Evolutionary conservation across 495 filamentous ascomycete species (phyloP).

Genomic region (Hyaloscypha finlandica): DNA sequence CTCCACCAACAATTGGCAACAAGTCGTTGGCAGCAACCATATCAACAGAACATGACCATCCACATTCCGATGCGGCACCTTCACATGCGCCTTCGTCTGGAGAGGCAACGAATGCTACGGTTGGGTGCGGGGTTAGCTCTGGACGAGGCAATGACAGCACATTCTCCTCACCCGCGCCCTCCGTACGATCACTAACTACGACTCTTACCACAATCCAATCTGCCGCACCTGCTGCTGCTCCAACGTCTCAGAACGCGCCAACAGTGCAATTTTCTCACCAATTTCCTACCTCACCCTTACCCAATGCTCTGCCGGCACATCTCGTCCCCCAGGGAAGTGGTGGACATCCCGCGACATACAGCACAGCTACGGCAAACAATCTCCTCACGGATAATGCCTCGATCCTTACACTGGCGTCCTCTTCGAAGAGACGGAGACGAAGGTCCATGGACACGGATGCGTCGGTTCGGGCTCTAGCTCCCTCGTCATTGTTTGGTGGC

Average conservation of each 20-base stretch:
- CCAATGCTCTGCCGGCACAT: slow-evolving; percentile 80
- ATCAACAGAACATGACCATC: slow-evolving; percentile 75
- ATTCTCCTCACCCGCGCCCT: slow-evolving; percentile 92
- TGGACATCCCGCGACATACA: slow-evolving; percentile 80
- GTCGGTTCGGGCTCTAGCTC: slow-evolving; percentile 87
- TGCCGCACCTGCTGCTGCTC: slow-evolving; percentile 43
- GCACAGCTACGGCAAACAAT: slow-evolving; percentile 86
- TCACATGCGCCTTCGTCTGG: slow-evolving; percentile 71
- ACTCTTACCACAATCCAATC: slow-evolving; percentile 97
- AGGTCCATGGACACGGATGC: slow-evolving; percentile 95
- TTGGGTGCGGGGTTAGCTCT: slow-evolving; percentile 63
- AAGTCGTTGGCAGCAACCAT: slow-evolving; percentile 76
- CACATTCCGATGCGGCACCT: slow-evolving; percentile 71
- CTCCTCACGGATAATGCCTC: slow-evolving; percentile 92
- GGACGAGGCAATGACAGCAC: slow-evolving; percentile 78
- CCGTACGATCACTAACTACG: slow-evolving; percentile 87
- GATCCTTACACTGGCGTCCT: slow-evolving; percentile 94
- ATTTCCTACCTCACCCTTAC: slow-evolving; percentile 73
- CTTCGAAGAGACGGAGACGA: slow-evolving; percentile 83
- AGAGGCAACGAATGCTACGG: slow-evolving; percentile 64
- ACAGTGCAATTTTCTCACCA: slow-evolving; percentile 84
- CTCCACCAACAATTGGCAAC: slow-evolving; percentile 58
- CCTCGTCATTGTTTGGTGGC: slow-evolving; percentile 89
- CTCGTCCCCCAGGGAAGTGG: slow-evolving; percentile 55
- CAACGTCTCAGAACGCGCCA: slow-evolving; percentile 48